Evolutionary conservation across 352 stramenopile species (phyloP).

Genomic region (Pythium myriotylum): DNA sequence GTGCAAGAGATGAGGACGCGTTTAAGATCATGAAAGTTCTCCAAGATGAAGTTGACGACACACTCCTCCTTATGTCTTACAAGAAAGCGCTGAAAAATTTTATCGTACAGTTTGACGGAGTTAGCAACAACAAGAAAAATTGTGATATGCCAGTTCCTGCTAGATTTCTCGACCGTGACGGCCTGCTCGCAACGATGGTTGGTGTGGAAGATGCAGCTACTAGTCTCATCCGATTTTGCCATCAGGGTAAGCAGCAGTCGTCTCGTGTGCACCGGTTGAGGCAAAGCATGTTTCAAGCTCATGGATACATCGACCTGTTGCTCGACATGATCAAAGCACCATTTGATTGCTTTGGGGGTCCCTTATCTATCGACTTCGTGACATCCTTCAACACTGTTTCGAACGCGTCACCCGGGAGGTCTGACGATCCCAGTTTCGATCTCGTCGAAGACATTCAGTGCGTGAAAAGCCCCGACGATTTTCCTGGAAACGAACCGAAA

Average conservation of each 20-base stretch:
- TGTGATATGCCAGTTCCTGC: neutral
- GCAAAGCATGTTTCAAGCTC: constrained; percentile 56
- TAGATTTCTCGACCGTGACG: constrained; percentile 37
- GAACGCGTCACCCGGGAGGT: constrained; percentile 22
- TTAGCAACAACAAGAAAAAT: neutral
- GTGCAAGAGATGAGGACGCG: constrained; percentile 66
- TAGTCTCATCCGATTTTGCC: constrained; percentile 56
- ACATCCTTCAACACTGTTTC: constrained; percentile 55
- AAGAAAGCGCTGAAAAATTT: constrained; percentile 46
- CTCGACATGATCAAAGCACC: constrained; percentile 67
- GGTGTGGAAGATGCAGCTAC: constrained; percentile 44
- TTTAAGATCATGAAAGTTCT: constrained; percentile 62
- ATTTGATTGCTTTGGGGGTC: constrained; percentile 59
- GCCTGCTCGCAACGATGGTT: constrained; percentile 37
- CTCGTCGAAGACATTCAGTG: neutral
- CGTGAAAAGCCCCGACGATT: neutral
- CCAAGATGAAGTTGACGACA: constrained; percentile 55
- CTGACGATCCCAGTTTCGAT: constrained; percentile 18
- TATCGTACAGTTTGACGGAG: constrained; percentile 39
- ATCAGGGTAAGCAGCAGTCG: constrained; percentile 31
- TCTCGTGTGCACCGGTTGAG: constrained; percentile 34
- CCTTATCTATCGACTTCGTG: constrained; percentile 60
- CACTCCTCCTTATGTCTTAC: constrained; percentile 64
- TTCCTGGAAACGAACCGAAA: neutral
- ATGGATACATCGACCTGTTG: constrained; percentile 67